These are phyloP conservation scores for Rhizopus delemar DNA, from an alignment of 371 early-diverging fungal genomes.

Conservation along the genomic window DNA sequence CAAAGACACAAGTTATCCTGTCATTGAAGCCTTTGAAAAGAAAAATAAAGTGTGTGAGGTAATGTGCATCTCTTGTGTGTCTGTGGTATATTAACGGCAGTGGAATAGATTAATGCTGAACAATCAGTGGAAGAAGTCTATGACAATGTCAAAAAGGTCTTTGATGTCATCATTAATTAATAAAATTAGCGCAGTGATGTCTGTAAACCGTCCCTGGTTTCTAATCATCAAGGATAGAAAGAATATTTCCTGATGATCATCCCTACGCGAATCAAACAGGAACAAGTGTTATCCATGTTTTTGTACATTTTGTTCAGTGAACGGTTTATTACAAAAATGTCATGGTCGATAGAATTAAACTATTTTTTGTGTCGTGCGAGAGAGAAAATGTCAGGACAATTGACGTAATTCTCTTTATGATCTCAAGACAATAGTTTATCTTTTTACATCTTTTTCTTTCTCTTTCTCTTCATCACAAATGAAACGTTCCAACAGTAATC, in stretches of 20 bases:
- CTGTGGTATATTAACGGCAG: background rate
- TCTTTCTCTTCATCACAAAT: slow-evolving; percentile 11
- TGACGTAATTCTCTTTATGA: background rate
- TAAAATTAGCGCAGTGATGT: too few relatives aligned
- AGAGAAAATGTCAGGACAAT: slow-evolving; percentile 1
- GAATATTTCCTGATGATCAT: too few relatives aligned
- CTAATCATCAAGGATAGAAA: too few relatives aligned
- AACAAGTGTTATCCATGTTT: too few relatives aligned
- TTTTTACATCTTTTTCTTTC: slow-evolving; percentile 1
- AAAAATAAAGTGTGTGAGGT: slow-evolving; percentile 75
- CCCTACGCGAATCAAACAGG: too few relatives aligned
- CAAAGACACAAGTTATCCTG: slow-evolving; percentile 80
- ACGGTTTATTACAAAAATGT: too few relatives aligned
- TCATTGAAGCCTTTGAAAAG: slow-evolving; percentile 75
- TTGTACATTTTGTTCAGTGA: too few relatives aligned
- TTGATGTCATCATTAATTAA: slow-evolving; percentile 25
- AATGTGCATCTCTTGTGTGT: background rate
- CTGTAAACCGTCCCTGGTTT: too few relatives aligned
- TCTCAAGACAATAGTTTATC: too few relatives aligned
- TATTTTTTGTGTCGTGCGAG: background rate
- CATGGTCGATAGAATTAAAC: background rate
- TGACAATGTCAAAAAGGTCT: slow-evolving; percentile 48
- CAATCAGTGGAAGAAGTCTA: slow-evolving; percentile 60
- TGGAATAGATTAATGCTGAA: slow-evolving; percentile 53
- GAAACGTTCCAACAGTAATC: slow-evolving; percentile 24